These are phyloP conservation scores for Sphagnum magellanicum DNA, from an alignment of 228 moss, liverwort and hornwort species.

Conservation along the genomic window DNA sequence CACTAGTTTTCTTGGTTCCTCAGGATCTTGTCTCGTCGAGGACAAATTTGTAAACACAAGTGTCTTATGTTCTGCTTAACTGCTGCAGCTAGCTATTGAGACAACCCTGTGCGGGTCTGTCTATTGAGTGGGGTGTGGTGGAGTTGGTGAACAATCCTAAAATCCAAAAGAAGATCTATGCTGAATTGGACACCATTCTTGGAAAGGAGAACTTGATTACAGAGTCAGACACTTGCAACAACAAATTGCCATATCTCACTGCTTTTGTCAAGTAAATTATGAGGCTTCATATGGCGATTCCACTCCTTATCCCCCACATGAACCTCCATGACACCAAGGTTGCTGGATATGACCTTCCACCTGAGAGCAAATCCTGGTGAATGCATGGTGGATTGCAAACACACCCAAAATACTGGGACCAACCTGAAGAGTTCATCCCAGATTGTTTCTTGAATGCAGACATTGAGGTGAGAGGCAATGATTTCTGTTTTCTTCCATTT, in stretches of 20 bases:
- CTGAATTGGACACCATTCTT: conserved; percentile 49
- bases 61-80: not conserved
- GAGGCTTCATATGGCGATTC: conserved; percentile 81
- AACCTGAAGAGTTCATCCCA: conserved; percentile 64
- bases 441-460: conserved; percentile 63
- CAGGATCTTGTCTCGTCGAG: too few relatives aligned
- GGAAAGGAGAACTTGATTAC: conserved; percentile 56
- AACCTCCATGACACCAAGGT: conserved; percentile 64
- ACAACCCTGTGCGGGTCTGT: conserved; percentile 83
- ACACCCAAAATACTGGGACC: conserved; percentile 64
- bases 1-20: too few relatives aligned
- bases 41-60: too few relatives aligned
- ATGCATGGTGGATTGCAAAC: conserved; percentile 85
- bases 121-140: conserved; percentile 84
- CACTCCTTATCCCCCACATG: conserved; percentile 78
- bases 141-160: conserved; percentile 66
- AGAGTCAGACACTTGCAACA: conserved; percentile 58
- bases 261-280: conserved; percentile 73
- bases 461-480: conserved; percentile 61
- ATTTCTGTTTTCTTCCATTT: conserved; percentile 75
- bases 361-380: conserved; percentile 79
- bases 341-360: conserved; percentile 68
- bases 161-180: conserved; percentile 36
- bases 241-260: conserved; percentile 61
- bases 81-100: conserved; percentile 67